Evolutionary conservation across 108 stramenopile genomes (phyloP), one percentile per base, ranked within the genome.

Genomic region (Nannochloropsis salina): DNA sequence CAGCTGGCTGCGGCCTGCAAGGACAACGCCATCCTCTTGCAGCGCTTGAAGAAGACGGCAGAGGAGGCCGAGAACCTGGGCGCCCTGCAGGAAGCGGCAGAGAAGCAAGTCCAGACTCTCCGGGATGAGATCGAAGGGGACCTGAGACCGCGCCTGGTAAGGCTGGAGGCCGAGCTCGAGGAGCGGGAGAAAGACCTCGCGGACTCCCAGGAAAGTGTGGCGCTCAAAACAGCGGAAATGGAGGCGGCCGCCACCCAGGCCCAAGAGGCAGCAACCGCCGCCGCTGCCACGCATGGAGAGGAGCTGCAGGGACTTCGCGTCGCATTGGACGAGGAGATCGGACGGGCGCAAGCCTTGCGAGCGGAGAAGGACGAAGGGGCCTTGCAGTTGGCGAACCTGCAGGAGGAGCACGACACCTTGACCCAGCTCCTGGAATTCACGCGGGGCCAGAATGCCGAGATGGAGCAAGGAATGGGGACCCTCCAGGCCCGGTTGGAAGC

Each of bases 1-100:
- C 86, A 86, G 86, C 86, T 89, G 6, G 85, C 81, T 18, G 45
- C 85, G 1, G 81, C 85, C 42, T 45, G 86, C 83, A 89, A 89
- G 43, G 89, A 89, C 80, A 86, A 89, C 80, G 79, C 82, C 5
- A 80, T 86, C 44, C 83, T 89, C 2, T 43, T 86, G 80, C 80
- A 51, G 43, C 80, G 42, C 21, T 42, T 80, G 80, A 84, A 80
- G 87, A 81, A 84, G 80, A 84, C 80, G 8, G n/a, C 44, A 21
- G 43, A 42, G n/a, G 42, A 45, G 8, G 22, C 43, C 43, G 44
- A 31, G 42, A 9, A 21, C 6, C 22, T 44, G 6, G 22, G 18
- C 44, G 31, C 22, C 18, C 22, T 10, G 8, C 44, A 22, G 83
- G 45, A 86, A 82, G 51, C 44, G 81, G 2, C 21, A 45, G 47